Evolutionary conservation across 192 early-diverging fungal species (phyloP).

Genomic region (Backusella morwellensis): DNA sequence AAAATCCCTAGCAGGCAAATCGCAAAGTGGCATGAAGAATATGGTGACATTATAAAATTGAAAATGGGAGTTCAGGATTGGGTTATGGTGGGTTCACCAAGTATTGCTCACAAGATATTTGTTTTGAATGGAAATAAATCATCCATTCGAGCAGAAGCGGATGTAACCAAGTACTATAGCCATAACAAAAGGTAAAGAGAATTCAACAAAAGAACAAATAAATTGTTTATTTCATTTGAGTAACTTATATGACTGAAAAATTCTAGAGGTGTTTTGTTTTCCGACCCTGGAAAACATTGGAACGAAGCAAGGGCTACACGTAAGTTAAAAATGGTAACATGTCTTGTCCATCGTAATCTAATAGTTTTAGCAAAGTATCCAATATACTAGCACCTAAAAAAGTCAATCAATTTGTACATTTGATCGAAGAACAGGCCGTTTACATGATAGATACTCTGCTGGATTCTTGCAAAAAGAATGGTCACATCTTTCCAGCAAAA

Average conservation of each 20-base stretch:
- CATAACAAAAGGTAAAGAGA: neutral
- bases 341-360: neutral
- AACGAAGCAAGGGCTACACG: constrained; percentile 5
- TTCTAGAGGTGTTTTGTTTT: constrained; percentile 11
- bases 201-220: neutral
- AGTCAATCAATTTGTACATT: neutral
- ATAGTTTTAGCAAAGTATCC: neutral
- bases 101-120: constrained; percentile 5
- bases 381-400: neutral
- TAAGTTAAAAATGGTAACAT: neutral
- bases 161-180: neutral
- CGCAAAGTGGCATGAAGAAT: constrained; percentile 5
- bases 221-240: neutral
- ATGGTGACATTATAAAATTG: neutral
- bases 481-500: neutral
- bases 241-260: neutral
- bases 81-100: neutral
- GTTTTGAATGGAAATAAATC: constrained; percentile 1
- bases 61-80: constrained; percentile 8
- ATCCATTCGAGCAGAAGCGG: neutral
- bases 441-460: neutral
- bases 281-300: neutral
- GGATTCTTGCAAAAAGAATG: neutral
- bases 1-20: neutral
- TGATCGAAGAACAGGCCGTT: neutral